Percentiles rank a stretch among this genome's conserved stretches.
These are phyloP conservation scores for Paxillus ammoniavirescens DNA, from an alignment of 768 basidiomycete genomes.

Conservation along the genomic window DNA sequence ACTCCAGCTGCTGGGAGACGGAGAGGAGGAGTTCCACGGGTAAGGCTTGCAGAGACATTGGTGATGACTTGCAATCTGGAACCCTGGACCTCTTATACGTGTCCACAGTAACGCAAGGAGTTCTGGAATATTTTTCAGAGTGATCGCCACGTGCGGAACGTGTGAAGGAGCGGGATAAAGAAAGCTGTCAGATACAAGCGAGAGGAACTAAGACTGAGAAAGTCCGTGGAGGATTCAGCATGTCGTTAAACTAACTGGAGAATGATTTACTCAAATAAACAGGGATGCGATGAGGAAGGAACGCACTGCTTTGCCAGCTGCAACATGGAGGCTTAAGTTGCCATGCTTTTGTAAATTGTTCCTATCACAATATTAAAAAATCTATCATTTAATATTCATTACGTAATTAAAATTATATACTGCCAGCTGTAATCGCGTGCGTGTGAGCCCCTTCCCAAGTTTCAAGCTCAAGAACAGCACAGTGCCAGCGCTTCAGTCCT, in stretches of 20 bases:
- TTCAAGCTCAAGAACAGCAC: not conserved
- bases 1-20: conserved; percentile 40
- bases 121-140: conserved; percentile 13
- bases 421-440: no score
- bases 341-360: not conserved
- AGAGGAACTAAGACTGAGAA: conserved; percentile 10
- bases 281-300: conserved; percentile 8
- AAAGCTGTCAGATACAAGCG: conserved; percentile 10
- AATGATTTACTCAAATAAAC: conserved; percentile 13
- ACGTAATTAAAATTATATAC: conserved; percentile 9
- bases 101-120: conserved; percentile 1
- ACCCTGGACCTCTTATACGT: conserved; percentile 11
- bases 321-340: not conserved
- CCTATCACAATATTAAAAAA: not conserved
- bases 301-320: not conserved
- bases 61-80: conserved; percentile 2
- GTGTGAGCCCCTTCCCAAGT: not conserved
- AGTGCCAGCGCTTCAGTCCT: not conserved
- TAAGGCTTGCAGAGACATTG: conserved; percentile 48
- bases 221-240: conserved; percentile 12
- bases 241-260: conserved; percentile 3
- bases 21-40: conserved; percentile 64
- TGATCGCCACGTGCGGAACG: conserved; percentile 40
- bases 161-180: conserved; percentile 9
- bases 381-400: conserved; percentile 5